phyloP scores from a whole-genome alignment of 2,329 filamentous ascomycete genomes.

The Rutstroemia sp. region DNA sequence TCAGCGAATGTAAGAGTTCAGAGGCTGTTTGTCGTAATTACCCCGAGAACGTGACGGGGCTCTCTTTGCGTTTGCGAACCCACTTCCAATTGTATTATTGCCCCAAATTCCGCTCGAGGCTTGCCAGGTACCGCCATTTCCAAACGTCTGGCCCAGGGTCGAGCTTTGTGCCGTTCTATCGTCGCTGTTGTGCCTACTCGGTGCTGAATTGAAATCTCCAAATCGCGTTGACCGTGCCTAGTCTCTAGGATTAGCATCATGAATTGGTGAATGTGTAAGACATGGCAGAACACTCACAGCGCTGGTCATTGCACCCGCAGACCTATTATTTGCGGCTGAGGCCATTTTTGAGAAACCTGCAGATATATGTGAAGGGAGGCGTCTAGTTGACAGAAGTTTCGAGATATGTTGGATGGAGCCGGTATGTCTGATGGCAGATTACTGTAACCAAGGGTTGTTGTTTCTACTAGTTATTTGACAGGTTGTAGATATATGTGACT shows the following conservation, averaged over 20 bases:
- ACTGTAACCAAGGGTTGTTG: slow-evolving; percentile 19
- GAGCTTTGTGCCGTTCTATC: slow-evolving; percentile 32
- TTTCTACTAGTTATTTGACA: slow-evolving; percentile 27
- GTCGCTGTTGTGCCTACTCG: slow-evolving; percentile 25
- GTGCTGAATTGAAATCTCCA: slow-evolving; percentile 33
- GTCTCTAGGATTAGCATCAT: slow-evolving; percentile 18
- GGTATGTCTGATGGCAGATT: slow-evolving; percentile 15
- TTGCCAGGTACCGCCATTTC: slow-evolving; percentile 32
- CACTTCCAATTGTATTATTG: slow-evolving; percentile 37
- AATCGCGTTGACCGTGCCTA: slow-evolving; percentile 29
- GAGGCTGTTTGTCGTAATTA: slow-evolving; percentile 29
- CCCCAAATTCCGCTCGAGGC: slow-evolving; percentile 44
- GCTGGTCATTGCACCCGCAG: slow-evolving; percentile 31
- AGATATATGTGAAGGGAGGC: no score
- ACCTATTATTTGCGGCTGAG: slow-evolving; percentile 30
- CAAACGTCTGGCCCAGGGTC: slow-evolving; percentile 37
- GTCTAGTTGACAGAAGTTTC: not conserved
- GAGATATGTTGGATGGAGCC: slow-evolving; percentile 16
- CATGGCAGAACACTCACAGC: slow-evolving; percentile 33
- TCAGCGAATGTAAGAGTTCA: slow-evolving; percentile 19
- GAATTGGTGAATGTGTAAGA: slow-evolving; percentile 15
- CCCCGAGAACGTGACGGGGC: slow-evolving; percentile 42
- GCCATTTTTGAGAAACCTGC: slow-evolving; percentile 28
- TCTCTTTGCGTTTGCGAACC: slow-evolving; percentile 38
- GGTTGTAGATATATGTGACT: slow-evolving; percentile 31